Base-by-base conservation (phyloP, 805 yeast genomes). In the Candida ortonii region DNA sequence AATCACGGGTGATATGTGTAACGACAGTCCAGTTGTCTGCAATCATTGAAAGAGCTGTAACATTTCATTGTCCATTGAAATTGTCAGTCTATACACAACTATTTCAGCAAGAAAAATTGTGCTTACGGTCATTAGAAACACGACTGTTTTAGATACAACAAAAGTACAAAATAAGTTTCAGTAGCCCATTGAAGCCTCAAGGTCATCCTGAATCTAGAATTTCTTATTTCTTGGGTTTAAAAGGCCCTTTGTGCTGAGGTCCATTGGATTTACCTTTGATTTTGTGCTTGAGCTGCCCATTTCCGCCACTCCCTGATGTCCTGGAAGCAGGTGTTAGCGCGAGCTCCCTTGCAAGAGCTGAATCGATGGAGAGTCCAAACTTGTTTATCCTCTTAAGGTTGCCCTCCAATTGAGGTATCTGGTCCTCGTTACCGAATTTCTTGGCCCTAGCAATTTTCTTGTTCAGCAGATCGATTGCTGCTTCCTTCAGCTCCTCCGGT, bases 321-420 rank as follows among this genome's bases (percentile, higher is more conserved):
- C 30, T 29, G 22, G 27, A n/a, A n/a, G 45, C 34, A 12, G 40
- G 37, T 26, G 44, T 75, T 26, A 76, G 52, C 0, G 88, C 88
- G 29, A 83, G 66, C 51, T 82, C 88, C 44, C 64, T 66, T 22
- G 87, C 88, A 46, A 83, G 60, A 7, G 80, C 72, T 25, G 84
- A 77, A 38, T 78, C 78, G 22, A 69, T 56, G 42, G 79, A 82
- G 31, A 86, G 75, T 18, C 97, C 97, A 55, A 87, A 89, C 65
- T 85, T 87, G 56, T 81, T 80, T 44, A 88, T 76, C 55, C 95
- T 76, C 22, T 68, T 69, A 49, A 87, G 64, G 41, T 76, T 80
- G 42, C 74, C 77, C 52, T 76, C 76, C 30, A 83, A 74, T 23
- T 67, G 67, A 16, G 74, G 71, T 14, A 62, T 64, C 19, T 50